Conservation (phyloP, 2,329 filamentous ascomycete species). For the Cladobotryum mycophilum region DNA sequence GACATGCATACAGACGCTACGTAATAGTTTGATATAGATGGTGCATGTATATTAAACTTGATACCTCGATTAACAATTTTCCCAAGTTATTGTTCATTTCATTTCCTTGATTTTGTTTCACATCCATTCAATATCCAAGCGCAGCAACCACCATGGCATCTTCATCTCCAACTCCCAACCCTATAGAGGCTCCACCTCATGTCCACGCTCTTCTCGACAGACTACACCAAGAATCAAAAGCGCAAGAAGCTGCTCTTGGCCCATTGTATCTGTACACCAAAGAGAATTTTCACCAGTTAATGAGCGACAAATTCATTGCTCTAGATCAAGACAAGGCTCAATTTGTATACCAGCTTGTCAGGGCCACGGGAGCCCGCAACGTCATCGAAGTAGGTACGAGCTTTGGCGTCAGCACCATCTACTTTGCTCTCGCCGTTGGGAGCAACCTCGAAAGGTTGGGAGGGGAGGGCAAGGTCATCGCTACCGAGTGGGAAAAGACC, state of each 20-base stretch:
- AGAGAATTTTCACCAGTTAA: conserved; percentile 23
- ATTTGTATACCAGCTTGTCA: conserved; percentile 48
- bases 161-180: neutral
- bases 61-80: no score
- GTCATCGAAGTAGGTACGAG: conserved; percentile 56
- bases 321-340: conserved; percentile 53
- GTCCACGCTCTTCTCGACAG: conserved; percentile 16
- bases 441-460: conserved; percentile 32
- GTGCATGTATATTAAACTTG: no score
- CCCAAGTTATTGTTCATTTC: no score
- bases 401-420: conserved; percentile 58
- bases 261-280: neutral
- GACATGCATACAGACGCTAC: no score
- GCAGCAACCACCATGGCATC: neutral
- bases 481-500: conserved; percentile 50
- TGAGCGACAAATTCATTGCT: conserved; percentile 52
- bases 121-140: neutral
- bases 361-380: conserved; percentile 40
- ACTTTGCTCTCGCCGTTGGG: conserved; percentile 51
- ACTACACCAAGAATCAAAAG: conserved; percentile 22
- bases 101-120: no score
- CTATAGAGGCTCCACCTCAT: conserved; percentile 1
- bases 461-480: conserved; percentile 38
- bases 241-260: conserved; percentile 18
- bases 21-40: no score